These are phyloP conservation scores for Multifurca ochricompacta DNA, from an alignment of 768 basidiomycete genomes.

Conservation along the genomic window DNA sequence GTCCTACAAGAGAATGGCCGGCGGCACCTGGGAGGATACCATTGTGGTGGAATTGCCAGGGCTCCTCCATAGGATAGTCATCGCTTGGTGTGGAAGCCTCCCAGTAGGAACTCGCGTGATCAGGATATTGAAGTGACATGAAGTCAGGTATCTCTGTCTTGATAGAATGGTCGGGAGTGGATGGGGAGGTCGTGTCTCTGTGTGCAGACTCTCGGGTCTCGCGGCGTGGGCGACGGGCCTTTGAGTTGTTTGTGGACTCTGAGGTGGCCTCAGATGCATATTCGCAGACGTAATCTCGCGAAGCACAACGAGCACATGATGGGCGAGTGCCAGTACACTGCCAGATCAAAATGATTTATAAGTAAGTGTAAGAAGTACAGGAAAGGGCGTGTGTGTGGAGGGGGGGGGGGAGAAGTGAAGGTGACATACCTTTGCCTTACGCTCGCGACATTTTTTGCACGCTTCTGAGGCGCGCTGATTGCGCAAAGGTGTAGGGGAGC, in stretches of 20 bases:
- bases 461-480: constrained; percentile 32
- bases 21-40: constrained; percentile 1
- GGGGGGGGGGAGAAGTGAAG: too few relatives aligned
- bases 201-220: neutral
- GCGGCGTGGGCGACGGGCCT: constrained; percentile 13
- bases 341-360: neutral
- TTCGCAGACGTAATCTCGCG: constrained; percentile 30
- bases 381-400: too few relatives aligned
- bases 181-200: neutral
- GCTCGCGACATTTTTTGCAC: constrained; percentile 33
- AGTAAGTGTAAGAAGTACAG: neutral
- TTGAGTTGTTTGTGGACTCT: constrained; percentile 7
- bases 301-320: constrained; percentile 29
- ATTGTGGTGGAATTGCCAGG: constrained; percentile 17
- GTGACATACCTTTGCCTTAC: constrained; percentile 33
- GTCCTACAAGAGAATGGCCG: constrained; percentile 4
- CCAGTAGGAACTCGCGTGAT: constrained; percentile 14
- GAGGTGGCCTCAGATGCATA: constrained; percentile 26
- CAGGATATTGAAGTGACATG: constrained; percentile 11
- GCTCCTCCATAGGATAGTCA: constrained; percentile 18
- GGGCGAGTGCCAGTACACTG: constrained; percentile 34
- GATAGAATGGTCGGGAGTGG: constrained; percentile 1
- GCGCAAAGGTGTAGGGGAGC: constrained; percentile 33
- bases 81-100: constrained; percentile 20
- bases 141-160: constrained; percentile 12